Conservation (phyloP, 441 rosid species). For the Pelargonium australe region DNA sequence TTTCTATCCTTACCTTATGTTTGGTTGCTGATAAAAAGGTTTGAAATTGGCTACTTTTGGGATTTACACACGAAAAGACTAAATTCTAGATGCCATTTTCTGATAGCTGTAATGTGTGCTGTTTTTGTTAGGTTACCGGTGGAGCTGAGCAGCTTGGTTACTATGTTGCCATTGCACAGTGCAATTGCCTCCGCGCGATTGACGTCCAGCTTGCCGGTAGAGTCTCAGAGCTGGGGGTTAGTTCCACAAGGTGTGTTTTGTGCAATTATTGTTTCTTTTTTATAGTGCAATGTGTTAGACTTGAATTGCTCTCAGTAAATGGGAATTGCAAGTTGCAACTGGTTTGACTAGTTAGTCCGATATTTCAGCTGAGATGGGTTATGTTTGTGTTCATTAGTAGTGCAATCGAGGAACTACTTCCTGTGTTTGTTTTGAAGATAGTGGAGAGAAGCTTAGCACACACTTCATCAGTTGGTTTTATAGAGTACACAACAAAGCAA, state of each 20-base stretch:
- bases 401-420: neutral
- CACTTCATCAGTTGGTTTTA: neutral
- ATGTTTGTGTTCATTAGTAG: neutral
- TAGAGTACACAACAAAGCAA: too few species aligned
- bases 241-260: slow-evolving; percentile 59
- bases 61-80: neutral
- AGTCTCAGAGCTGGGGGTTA: slow-evolving; percentile 48
- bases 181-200: slow-evolving; percentile 58
- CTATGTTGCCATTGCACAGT: slow-evolving; percentile 55
- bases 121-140: slow-evolving; percentile 36
- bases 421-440: neutral
- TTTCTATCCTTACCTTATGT: neutral
- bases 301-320: neutral
- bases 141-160: slow-evolving; percentile 43
- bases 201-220: slow-evolving; percentile 50
- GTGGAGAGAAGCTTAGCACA: neutral
- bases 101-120: neutral
- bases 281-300: neutral
- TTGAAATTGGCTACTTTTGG: neutral
- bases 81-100: neutral
- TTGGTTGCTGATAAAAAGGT: neutral
- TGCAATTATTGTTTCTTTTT: neutral
- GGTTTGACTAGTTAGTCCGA: neutral
- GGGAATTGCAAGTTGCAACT: neutral
- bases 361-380: neutral